Evolutionary conservation across 495 filamentous ascomycete species (phyloP).

Genomic region (Jackrogersella minutella): DNA sequence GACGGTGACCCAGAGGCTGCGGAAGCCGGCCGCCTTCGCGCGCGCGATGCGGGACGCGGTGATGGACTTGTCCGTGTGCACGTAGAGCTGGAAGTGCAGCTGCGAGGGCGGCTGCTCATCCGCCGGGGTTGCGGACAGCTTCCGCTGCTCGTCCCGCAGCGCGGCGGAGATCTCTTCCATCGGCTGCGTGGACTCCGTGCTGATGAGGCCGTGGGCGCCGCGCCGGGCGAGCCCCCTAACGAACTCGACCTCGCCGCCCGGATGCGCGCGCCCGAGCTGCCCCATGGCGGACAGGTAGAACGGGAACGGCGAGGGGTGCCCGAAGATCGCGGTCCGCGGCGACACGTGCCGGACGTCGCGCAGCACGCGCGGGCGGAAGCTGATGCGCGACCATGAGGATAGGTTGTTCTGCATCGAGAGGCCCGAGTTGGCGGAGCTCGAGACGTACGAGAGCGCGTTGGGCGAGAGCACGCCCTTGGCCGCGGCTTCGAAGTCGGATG

Average conservation of each 20-base stretch:
- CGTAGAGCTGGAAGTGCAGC: constrained; percentile 71
- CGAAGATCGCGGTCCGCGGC: constrained; percentile 76
- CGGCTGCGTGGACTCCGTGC: constrained; percentile 52
- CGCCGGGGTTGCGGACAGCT: constrained; percentile 41
- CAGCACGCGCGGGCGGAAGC: constrained; percentile 81
- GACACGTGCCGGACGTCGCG: constrained; percentile 79
- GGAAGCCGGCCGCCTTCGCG: constrained; percentile 65
- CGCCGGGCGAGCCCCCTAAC: constrained; percentile 54
- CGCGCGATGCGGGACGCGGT: constrained; percentile 68
- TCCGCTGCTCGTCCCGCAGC: constrained; percentile 33
- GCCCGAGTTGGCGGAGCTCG: constrained; percentile 75
- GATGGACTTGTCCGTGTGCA: constrained; percentile 66
- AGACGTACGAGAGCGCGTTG: constrained; percentile 85
- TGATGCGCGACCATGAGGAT: constrained; percentile 82
- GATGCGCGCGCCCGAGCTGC: constrained; percentile 69
- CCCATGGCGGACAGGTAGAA: constrained; percentile 85
- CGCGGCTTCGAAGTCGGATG: constrained; percentile 77
- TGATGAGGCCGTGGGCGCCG: constrained; percentile 46
- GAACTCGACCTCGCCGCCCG: constrained; percentile 76
- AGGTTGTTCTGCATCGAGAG: constrained; percentile 88
- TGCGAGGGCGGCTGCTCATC: constrained; percentile 57
- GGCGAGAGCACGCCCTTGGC: constrained; percentile 79
- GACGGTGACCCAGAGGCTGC: constrained; percentile 67
- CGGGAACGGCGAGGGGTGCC: constrained; percentile 72
- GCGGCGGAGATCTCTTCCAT: constrained; percentile 53